Conservation (phyloP, 306 rosid species). For the Cicer yamashitae region DNA sequence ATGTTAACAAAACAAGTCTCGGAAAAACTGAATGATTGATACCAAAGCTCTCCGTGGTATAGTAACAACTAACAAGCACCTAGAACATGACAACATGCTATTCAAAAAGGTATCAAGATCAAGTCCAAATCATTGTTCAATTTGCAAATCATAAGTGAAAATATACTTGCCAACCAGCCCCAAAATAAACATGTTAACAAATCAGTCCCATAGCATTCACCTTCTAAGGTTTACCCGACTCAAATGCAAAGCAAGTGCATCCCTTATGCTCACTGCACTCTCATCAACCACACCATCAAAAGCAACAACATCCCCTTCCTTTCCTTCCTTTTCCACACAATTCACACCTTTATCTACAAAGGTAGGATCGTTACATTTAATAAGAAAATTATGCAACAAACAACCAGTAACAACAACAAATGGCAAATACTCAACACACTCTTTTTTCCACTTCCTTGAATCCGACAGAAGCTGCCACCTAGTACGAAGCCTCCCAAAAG, state of each 20-base stretch:
- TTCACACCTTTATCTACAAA: conserved; percentile 43
- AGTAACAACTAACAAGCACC: no score
- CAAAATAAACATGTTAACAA: not conserved
- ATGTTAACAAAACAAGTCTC: no score
- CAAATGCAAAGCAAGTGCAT: conserved; percentile 73
- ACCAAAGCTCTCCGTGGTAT: no score
- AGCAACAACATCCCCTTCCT: conserved; percentile 50
- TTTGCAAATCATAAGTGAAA: not conserved
- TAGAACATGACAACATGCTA: not conserved
- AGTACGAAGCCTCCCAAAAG: conserved; percentile 59
- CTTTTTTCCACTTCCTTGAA: conserved; percentile 71
- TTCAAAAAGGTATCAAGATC: not conserved
- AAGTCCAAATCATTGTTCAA: not conserved
- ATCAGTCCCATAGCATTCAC: conserved; percentile 45
- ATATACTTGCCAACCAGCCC: not conserved
- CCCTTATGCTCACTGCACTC: conserved; percentile 68
- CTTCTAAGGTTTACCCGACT: conserved; percentile 61
- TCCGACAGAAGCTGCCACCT: conserved; percentile 68
- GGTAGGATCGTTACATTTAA: conserved; percentile 59
- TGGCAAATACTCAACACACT: conserved; percentile 67
- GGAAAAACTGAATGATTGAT: no score
- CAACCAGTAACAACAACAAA: conserved; percentile 72
- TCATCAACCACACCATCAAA: conserved; percentile 61
- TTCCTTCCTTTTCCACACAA: conserved; percentile 47
- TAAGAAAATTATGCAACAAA: conserved; percentile 83